These are phyloP conservation scores for Claviceps paspali DNA, from an alignment of 2,329 filamentous ascomycete genomes.

Conservation along the genomic window DNA sequence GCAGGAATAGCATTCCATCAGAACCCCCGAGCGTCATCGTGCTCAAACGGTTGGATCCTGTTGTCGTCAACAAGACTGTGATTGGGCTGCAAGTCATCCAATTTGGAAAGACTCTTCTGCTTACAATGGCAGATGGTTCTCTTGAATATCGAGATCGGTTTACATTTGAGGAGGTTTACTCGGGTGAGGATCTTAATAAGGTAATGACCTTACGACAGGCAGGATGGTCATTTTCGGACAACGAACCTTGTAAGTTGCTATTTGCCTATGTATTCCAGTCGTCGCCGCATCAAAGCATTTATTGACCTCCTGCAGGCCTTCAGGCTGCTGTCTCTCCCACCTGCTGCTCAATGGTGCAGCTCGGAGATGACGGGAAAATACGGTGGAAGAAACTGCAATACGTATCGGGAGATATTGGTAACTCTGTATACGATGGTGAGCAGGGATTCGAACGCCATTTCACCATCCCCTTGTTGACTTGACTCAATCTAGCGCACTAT, in stretches of 20 bases:
- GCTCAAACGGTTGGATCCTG: conserved; percentile 51
- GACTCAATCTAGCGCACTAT: conserved; percentile 30
- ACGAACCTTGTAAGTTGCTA: conserved; percentile 42
- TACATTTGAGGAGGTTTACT: conserved; percentile 53
- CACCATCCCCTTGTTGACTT: conserved; percentile 7
- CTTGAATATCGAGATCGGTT: conserved; percentile 66
- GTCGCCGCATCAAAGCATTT: not conserved
- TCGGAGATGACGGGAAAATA: conserved; percentile 42
- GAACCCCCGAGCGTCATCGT: conserved; percentile 19
- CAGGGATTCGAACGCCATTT: not conserved
- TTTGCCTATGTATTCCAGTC: not conserved
- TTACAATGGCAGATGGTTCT: conserved; percentile 66
- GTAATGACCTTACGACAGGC: conserved; percentile 60
- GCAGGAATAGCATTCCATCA: conserved; percentile 36
- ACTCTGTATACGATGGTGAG: conserved; percentile 33
- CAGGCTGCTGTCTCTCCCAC: conserved; percentile 48
- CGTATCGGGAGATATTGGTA: conserved; percentile 30
- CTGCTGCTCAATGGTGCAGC: conserved; percentile 40
- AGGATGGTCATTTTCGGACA: conserved; percentile 57
- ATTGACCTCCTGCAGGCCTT: conserved; percentile 26
- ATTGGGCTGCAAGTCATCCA: conserved; percentile 53
- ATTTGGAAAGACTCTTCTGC: conserved; percentile 54
- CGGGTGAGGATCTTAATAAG: conserved; percentile 45
- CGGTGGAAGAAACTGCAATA: conserved; percentile 43
- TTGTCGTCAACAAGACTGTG: conserved; percentile 55